These are phyloP conservation scores for Akebia trifoliata DNA, from an alignment of 164 flowering plant genomes.

Conservation along the genomic window DNA sequence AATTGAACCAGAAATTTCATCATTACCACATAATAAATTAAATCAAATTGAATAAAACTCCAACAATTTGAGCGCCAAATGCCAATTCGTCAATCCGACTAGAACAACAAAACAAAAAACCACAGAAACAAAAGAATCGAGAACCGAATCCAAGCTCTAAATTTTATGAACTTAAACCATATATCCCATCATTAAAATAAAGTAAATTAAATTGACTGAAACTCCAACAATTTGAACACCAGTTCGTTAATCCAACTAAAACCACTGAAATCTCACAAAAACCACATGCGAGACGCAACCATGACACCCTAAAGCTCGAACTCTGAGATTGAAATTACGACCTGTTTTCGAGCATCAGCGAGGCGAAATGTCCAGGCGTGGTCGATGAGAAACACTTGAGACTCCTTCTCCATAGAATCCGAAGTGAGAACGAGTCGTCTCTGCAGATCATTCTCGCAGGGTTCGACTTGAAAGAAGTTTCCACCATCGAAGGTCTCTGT, in stretches of 20 bases:
- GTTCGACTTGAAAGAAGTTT: constrained; percentile 64
- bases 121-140: too few relatives aligned
- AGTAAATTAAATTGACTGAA: too few relatives aligned
- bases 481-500: constrained; percentile 87
- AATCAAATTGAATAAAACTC: not conserved
- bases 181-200: too few relatives aligned
- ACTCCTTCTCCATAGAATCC: constrained; percentile 51
- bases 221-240: too few relatives aligned
- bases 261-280: too few relatives aligned
- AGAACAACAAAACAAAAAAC: not conserved
- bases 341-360: constrained; percentile 85
- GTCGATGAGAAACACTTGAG: constrained; percentile 74
- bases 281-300: not conserved
- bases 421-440: constrained; percentile 62
- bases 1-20: too few relatives aligned
- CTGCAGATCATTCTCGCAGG: constrained; percentile 60
- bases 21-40: too few relatives aligned
- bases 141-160: too few relatives aligned
- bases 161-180: too few relatives aligned
- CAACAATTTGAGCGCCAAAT: not conserved
- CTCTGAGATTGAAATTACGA: constrained; percentile 2
- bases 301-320: not conserved
- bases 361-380: constrained; percentile 98
- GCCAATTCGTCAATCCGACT: not conserved
- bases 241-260: too few relatives aligned